Evolutionary conservation across 192 early-diverging fungal genomes (phyloP), one percentile per base, ranked within the genome.

Genomic region (Coemansia nantahalensis): DNA sequence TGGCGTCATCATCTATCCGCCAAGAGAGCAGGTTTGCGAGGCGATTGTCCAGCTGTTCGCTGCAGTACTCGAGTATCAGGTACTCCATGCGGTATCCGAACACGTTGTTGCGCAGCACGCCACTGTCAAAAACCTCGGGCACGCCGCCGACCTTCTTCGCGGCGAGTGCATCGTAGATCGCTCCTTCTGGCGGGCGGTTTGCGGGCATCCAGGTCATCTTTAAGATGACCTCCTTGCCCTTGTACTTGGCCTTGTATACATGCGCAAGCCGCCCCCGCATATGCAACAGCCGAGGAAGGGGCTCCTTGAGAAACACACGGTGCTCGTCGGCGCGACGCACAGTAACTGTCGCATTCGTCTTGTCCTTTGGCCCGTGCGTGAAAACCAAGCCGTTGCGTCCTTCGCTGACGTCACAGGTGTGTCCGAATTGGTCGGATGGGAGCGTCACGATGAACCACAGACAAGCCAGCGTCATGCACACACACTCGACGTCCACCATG

Each of bases 1-100:
- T 13, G 23, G 8, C 41, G 19, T 5, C 11, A 19, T 43, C 5
- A 3, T 30, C 17, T 8, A 15, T 31, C n/a, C 32, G 1, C 16
- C 3, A 3, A 8, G 2, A 4, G 40, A 12, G 3, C 32, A 34
- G 8, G n/a, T n/a, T n/a, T n/a, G n/a, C n/a, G 16, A 49, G 19
- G 24, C 45, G 45, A 5, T 41, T 14, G n/a, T 26, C 36, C 8
- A 56, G 28, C 0, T 41, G 0, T 1, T 22, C 36, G 0, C 61
- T 54, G 17, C 53, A 56, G 36, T 64, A 18, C 33, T 64, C 48
- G 2, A 53, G 32, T 1, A 56, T 3, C 8, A 64, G 37, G 12
- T 39, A 56, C 16, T 54, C 54, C 3, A 47, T 28, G 7, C 48
- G 34, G 23, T 56, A 64, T 8, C 62, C 54, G 23, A 56, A 51